Evolutionary conservation across 768 basidiomycete genomes (phyloP), one percentile per base, ranked within the genome.

Genomic region (Tricholoma flavovirens): DNA sequence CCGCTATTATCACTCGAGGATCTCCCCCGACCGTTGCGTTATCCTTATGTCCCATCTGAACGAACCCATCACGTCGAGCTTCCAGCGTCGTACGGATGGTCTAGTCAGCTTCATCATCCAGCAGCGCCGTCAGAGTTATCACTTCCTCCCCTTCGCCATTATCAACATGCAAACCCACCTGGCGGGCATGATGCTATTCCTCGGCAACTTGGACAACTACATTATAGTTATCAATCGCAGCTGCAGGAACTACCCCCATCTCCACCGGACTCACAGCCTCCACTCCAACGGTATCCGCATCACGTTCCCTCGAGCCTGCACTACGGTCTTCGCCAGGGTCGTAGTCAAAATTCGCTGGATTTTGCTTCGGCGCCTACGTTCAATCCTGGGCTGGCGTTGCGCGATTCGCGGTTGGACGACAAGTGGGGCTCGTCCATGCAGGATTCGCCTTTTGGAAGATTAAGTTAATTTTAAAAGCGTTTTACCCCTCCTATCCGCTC

Each of bases 351-450:
- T 14, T 57, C 52, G 9, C 61, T 63, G 8, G 51, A 35, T n/a
- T 30, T 58, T 14, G 29, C 53, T n/a, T 7, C 51, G 3, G 22
- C 49, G 26, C 36, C 56, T 32, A 24, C 56, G 17, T 50, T 49
- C 15, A 62, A 70, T 43, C 59, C 75, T 15, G 82, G 87, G 6
- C 69, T 88, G 22, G 82, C 83, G 4, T 71, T 83, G 9, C 72
- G 80, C 21, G 78, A 78, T 56, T 80, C 81, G 43, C 70, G 80
- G 35, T 62, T 84, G 36, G 81, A 82, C 51, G 80, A 81, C 62
- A 71, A 81, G 21, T 85, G 83, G 83, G 77, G 77, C 54, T 78
- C 77, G 26, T 84, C 85, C 62, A 81, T 85, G 81, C 77, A 79
- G 21, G 78, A 83, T 54, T 80, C 78, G 7, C 1, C 51, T 73